Percentiles rank a stretch among this genome's conserved stretches.
These are phyloP conservation scores for Vaccinium myrtillus DNA, from an alignment of 148 eudicot genomes.

Conservation along the genomic window DNA sequence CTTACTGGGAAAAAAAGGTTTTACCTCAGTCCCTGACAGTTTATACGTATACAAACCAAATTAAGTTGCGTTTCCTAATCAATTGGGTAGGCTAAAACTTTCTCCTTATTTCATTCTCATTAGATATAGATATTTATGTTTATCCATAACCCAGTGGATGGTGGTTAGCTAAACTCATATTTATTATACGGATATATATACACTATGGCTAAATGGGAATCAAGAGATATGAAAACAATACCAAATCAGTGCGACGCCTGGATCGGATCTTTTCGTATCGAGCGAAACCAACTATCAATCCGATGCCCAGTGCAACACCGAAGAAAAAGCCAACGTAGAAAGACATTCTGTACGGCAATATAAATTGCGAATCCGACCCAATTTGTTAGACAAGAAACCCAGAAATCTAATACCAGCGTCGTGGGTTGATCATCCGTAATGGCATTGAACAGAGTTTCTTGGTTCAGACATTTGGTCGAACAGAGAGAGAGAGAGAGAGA, in stretches of 20 bases:
- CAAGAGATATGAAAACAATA: constrained; percentile 20
- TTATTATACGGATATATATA: background rate
- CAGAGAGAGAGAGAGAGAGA: background rate
- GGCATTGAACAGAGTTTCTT: constrained; percentile 2
- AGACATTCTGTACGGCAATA: constrained; percentile 33
- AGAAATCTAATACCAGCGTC: constrained; percentile 10
- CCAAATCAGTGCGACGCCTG: constrained; percentile 65
- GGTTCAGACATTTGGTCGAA: background rate
- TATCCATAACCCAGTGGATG: no score
- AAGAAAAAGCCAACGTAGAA: constrained; percentile 49
- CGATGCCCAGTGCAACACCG: constrained; percentile 64
- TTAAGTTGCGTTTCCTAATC: background rate
- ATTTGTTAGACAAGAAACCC: constrained; percentile 22
- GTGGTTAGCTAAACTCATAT: no score
- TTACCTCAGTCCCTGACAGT: background rate
- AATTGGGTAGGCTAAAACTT: background rate
- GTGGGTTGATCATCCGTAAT: constrained; percentile 4
- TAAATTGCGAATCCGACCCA: background rate
- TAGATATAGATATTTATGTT: background rate
- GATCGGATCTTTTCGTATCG: constrained; percentile 51
- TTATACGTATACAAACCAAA: background rate
- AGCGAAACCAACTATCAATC: constrained; percentile 56
- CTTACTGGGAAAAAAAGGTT: no score
- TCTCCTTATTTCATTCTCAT: background rate
- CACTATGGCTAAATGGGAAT: background rate